A percentile compares a stretch with the other conserved stretches of the same genome.
Evolutionary conservation across 2,329 filamentous ascomycete genomes (phyloP).

Genomic region (Arachnopeziza araneosa): DNA sequence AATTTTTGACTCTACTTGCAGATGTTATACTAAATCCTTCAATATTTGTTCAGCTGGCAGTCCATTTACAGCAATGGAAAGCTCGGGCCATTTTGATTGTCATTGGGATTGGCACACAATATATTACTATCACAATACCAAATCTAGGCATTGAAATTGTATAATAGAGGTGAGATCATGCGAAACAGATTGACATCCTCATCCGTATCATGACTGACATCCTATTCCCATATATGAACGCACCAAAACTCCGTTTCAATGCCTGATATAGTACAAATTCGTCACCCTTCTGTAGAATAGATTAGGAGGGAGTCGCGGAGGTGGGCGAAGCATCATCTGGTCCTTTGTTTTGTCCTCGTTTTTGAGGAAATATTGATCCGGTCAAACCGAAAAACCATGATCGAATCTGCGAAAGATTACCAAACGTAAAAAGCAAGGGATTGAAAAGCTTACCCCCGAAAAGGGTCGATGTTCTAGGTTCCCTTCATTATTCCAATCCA

Average conservation of each 20-base stretch:
- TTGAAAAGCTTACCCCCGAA: slow-evolving; percentile 40
- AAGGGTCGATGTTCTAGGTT: slow-evolving; percentile 40
- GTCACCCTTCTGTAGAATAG: neutral
- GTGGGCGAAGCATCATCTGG: slow-evolving; percentile 18
- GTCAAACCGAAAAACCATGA: slow-evolving; percentile 36
- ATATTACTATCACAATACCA: no score
- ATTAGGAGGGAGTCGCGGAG: neutral
- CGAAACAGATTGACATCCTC: no score
- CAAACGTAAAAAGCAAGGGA: neutral
- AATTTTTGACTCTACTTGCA: no score
- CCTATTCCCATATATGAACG: neutral
- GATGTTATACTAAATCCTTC: no score
- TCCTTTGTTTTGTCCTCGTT: slow-evolving; percentile 19
- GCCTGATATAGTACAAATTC: neutral
- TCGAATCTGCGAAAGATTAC: slow-evolving; percentile 33
- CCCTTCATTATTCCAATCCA: slow-evolving; percentile 46
- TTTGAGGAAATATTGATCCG: slow-evolving; percentile 29
- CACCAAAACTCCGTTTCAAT: neutral
- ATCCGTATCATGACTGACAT: neutral
- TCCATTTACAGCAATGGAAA: no score
- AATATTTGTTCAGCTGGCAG: no score
- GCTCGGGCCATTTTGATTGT: no score
- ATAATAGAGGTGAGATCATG: no score
- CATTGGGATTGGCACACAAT: no score
- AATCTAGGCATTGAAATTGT: no score